Evolutionary conservation across 2,329 filamentous ascomycete genomes (phyloP), one percentile per base, ranked within the genome.

Genomic region (Akanthomyces muscarius): DNA sequence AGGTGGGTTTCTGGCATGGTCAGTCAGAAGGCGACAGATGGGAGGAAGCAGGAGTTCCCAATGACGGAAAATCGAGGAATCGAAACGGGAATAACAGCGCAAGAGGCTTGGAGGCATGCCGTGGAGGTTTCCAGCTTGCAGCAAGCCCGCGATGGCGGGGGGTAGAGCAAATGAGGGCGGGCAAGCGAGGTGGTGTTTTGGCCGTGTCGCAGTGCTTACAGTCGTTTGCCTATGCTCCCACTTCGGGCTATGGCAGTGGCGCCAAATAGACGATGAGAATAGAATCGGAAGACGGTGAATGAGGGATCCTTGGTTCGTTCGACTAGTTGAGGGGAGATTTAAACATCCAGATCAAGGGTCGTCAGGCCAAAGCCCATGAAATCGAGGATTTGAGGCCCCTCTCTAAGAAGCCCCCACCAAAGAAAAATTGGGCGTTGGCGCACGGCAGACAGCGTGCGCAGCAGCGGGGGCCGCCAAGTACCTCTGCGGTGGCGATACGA

Each of bases 341-440:
- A 13, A 48, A 30, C 21, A n/a, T 52, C n/a, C 33, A 36, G 44
- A 36, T 44, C 60, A 55, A 62, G 60, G 51, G 42, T 55, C 52
- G 51, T 23, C 13, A 47, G 58, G 50, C 42, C 50, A 55, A 23
- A 56, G 41, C 33, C 38, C 51, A 55, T 38, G 60, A 41, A 36
- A 55, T 62, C 58, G 52, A 50, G 60, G 52, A 62, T 55, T 62
- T 33, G 28, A 33, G 44, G 51, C 60, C 61, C 61, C 61, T 63
- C 61, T 58, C 53, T 23, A n/a, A 23, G 47, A 55, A 55, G 42
- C 51, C 60, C 60, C 60, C 60, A 55, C 60, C 51, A 61, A 55
- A 50, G 44, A 62, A 62, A 62, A 62, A 55, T 62, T 62, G 60
- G 28, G 60, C 47, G 61, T 36, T 21, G 50, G 57, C 50, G 59